A percentile compares a stretch with the other conserved stretches of the same genome.
phyloP scores from a whole-genome alignment of 1,284 basidiomycete species.

The Clitocybe nebularis region DNA sequence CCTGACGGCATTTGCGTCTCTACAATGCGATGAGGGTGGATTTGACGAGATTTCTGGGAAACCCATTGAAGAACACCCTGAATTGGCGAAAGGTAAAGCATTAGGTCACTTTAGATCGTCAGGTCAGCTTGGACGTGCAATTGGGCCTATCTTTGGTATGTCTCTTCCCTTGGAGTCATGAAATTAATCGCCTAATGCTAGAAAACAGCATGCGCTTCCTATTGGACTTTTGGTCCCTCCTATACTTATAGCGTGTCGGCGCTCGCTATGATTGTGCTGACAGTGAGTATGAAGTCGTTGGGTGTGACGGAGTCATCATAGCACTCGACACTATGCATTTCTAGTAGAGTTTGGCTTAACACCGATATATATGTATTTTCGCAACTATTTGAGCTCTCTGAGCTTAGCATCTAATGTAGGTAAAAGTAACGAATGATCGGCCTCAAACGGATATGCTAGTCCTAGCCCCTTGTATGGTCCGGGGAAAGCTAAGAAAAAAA shows the following conservation, averaged over 20 bases:
- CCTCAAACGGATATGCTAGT: background rate
- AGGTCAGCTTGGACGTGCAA: conserved; percentile 85
- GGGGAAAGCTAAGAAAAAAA: too few species aligned
- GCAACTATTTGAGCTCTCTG: conserved; percentile 10
- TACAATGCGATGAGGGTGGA: conserved; percentile 75
- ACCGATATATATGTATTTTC: background rate
- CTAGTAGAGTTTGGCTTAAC: background rate
- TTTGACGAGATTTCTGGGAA: conserved; percentile 57
- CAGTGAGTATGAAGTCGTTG: conserved; percentile 48
- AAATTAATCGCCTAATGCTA: conserved; percentile 9
- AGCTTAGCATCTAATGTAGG: conserved; percentile 11
- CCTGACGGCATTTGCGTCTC: conserved; percentile 79
- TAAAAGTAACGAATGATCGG: conserved; percentile 8
- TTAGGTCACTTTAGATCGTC: conserved; percentile 82
- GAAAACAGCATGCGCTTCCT: conserved; percentile 72
- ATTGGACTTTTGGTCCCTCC: conserved; percentile 83
- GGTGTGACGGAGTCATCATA: conserved; percentile 28
- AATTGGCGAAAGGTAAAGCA: conserved; percentile 79
- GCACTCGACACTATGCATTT: background rate
- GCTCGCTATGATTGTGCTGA: conserved; percentile 57
- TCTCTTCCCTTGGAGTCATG: conserved; percentile 12
- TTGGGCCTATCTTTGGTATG: conserved; percentile 81
- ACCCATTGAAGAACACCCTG: conserved; percentile 48
- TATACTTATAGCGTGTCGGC: conserved; percentile 69
- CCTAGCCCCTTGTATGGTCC: background rate